phyloP scores from a whole-genome alignment of 176 grass and related monocot species.

The Lolium multiflorum region DNA sequence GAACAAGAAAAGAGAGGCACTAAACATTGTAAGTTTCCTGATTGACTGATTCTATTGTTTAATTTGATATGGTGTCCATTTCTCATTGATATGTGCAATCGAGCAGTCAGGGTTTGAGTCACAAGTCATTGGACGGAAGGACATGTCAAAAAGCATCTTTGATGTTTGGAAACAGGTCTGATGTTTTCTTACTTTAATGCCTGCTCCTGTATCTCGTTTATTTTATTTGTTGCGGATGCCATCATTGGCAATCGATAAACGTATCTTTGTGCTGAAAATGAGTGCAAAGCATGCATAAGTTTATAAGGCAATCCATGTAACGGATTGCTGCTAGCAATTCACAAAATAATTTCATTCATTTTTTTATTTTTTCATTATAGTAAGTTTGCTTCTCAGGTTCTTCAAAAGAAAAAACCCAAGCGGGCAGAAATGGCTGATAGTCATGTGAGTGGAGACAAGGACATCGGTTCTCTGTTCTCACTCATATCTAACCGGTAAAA shows the following conservation, averaged over 20 bases:
- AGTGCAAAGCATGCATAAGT: constrained; percentile 7
- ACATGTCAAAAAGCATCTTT: constrained; percentile 84
- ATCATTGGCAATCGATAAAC: neutral
- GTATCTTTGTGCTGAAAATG: neutral
- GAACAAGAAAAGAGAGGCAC: constrained; percentile 76
- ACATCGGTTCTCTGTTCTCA: constrained; percentile 68
- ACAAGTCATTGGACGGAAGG: constrained; percentile 88
- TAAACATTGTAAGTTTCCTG: constrained; percentile 84
- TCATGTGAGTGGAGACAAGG: constrained; percentile 51
- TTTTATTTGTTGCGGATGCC: constrained; percentile 30
- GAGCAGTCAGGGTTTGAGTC: constrained; percentile 78
- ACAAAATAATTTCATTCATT: neutral
- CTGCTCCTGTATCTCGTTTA: constrained; percentile 14
- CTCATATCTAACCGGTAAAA: constrained; percentile 87
- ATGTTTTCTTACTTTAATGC: constrained; percentile 38
- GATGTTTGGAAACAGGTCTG: constrained; percentile 95
- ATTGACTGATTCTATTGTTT: constrained; percentile 36
- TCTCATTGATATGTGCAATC: constrained; percentile 40
- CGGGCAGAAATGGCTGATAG: constrained; percentile 52
- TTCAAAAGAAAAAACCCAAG: constrained; percentile 84
- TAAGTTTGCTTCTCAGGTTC: constrained; percentile 58
- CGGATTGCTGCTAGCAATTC: neutral
- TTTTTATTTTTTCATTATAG: neutral
- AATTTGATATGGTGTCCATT: constrained; percentile 16
- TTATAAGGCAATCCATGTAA: constrained; percentile 5